These are phyloP conservation scores for Solanum medicagineum DNA, from an alignment of 257 asterid genomes.

Conservation along the genomic window DNA sequence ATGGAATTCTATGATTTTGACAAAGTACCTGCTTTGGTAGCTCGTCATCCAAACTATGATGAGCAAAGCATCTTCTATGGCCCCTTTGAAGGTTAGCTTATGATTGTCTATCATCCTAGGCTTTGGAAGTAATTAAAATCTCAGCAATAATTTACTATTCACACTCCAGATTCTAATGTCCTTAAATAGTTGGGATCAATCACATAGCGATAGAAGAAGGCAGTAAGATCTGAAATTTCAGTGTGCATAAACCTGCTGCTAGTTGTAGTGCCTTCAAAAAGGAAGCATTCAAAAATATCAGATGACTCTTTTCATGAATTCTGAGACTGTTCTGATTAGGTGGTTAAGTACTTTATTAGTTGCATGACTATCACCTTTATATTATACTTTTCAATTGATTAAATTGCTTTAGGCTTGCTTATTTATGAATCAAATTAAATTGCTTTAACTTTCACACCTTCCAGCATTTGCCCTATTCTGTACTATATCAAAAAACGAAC, in stretches of 20 bases:
- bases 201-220: not conserved
- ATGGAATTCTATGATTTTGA: slow-evolving; percentile 74
- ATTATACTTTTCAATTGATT: not conserved
- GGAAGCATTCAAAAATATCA: not conserved
- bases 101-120: not conserved
- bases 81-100: slow-evolving; percentile 83
- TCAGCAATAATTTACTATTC: not conserved
- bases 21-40: slow-evolving; percentile 78
- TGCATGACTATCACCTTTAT: not conserved
- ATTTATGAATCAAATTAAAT: not conserved
- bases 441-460: not conserved
- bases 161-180: not conserved
- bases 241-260: not conserved
- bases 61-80: slow-evolving; percentile 84
- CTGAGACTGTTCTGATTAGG: not conserved
- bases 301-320: not conserved
- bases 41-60: slow-evolving; percentile 50
- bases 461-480: not conserved
- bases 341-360: not conserved
- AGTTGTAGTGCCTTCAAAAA: not conserved
- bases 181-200: not conserved
- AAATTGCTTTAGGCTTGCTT: not conserved
- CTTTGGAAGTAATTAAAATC: not conserved
- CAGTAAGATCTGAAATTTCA: not conserved
- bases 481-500: not conserved